Percentiles rank a stretch among this genome's conserved stretches.
Evolutionary conservation across 495 filamentous ascomycete species (phyloP).

Genomic region (Penicillium malachiteum): DNA sequence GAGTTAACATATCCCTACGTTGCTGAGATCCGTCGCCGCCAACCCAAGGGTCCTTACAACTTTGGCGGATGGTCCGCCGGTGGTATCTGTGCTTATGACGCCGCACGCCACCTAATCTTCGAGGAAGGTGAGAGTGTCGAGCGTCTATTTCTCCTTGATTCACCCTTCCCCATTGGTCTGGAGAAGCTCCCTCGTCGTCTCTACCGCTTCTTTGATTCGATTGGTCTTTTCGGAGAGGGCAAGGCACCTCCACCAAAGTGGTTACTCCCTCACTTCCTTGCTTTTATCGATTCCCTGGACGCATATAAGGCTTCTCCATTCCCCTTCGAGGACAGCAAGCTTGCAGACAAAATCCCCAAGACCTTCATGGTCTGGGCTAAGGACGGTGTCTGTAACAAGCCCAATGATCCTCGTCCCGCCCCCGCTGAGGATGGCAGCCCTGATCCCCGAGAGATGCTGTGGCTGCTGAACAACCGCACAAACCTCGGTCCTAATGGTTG

Average conservation of each 20-base stretch:
- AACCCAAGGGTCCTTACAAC: slow-evolving; percentile 70
- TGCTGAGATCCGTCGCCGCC: slow-evolving; percentile 66
- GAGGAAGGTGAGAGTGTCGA: slow-evolving; percentile 67
- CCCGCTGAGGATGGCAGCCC: slow-evolving; percentile 61
- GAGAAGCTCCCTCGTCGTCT: slow-evolving; percentile 75
- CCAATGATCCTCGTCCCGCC: slow-evolving; percentile 66
- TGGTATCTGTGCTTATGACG: slow-evolving; percentile 85
- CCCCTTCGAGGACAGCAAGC: slow-evolving; percentile 41
- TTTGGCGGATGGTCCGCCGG: slow-evolving; percentile 81
- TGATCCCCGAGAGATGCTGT: slow-evolving; percentile 61
- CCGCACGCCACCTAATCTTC: slow-evolving; percentile 67
- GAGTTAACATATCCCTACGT: slow-evolving; percentile 58
- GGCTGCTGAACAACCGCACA: slow-evolving; percentile 74
- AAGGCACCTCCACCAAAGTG: slow-evolving; percentile 66
- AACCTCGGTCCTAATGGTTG: slow-evolving; percentile 79
- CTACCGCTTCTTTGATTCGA: slow-evolving; percentile 74
- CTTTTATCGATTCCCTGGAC: slow-evolving; percentile 71
- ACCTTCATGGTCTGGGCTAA: slow-evolving; percentile 75
- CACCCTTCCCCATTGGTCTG: slow-evolving; percentile 74
- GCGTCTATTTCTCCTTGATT: slow-evolving; percentile 77
- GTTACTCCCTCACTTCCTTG: slow-evolving; percentile 82
- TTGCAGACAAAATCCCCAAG: slow-evolving; percentile 50
- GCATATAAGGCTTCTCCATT: slow-evolving; percentile 61
- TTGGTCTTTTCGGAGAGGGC: slow-evolving; percentile 76
- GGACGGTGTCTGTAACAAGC: slow-evolving; percentile 74